Evolutionary conservation across 2,329 filamentous ascomycete species (phyloP), one percentile per base, ranked within the genome.

Genomic region (Xylaria sp.): DNA sequence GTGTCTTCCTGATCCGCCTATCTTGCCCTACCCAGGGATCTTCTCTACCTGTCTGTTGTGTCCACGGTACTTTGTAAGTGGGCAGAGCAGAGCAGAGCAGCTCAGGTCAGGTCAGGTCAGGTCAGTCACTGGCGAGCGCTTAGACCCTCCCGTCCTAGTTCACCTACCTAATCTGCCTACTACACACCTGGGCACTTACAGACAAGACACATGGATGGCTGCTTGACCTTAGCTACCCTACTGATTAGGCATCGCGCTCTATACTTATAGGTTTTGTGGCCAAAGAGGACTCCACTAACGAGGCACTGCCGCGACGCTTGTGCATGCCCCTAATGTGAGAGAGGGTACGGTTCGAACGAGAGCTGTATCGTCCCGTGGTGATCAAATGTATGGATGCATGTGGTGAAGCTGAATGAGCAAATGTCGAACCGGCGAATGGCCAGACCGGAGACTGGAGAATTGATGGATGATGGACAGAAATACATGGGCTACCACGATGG

Each of bases 361-460:
- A 50, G 50, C 60, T 63, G 51, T 58, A 35, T 50, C 37, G 38
- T 50, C 11, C 60, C 60, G 55, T 28, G 43, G 55, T 45, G 28
- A 43, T 56, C 37, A 7, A 55, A 45, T 51, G 49, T 33, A 50
- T 31, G 31, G 19, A 28, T 21, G 46, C 46, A 51, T 51, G 49
- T 59, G 50, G 49, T 58, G 50, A 55, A 63, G 60, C 55, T 62
- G 60, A 54, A 50, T 40, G 52, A 4, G 45, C 42, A 35, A 35
- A n/a, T 56, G 51, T 28, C 50, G 46, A 55, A 17, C 54, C 19
- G 45, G 31, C 49, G 25, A 56, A 35, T 52, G 42, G 42, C 23
- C n/a, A n/a, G 19, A 57, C 6, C 53, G 21, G 52, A 40, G 25
- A 31, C 49, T 51, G 38, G 52, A 17, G 1, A 42, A 23, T 11